A percentile compares a stretch with the other conserved stretches of the same genome.
phyloP scores from a whole-genome alignment of 345 rosid genomes.

The Brassica incana region DNA sequence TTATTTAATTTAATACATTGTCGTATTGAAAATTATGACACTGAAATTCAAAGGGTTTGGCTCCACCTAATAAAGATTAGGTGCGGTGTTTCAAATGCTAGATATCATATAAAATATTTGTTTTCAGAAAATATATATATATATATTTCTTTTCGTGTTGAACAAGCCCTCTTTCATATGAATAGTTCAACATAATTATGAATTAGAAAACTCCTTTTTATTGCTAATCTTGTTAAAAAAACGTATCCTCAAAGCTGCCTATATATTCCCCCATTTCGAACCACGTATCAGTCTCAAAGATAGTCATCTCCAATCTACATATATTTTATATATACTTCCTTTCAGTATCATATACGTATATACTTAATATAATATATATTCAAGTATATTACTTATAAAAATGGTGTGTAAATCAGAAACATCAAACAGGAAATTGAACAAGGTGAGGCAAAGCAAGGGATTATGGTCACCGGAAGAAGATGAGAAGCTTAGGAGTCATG shows the following conservation, averaged over 20 bases:
- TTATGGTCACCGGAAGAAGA: slow-evolving; percentile 99
- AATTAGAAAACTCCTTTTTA: neutral
- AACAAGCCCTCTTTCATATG: slow-evolving; percentile 27
- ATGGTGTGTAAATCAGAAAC: slow-evolving; percentile 36
- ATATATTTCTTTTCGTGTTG: slow-evolving; percentile 27
- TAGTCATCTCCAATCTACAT: slow-evolving; percentile 15
- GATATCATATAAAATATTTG: neutral
- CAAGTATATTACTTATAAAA: neutral
- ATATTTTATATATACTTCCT: slow-evolving; percentile 15
- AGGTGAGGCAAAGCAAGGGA: slow-evolving; percentile 73
- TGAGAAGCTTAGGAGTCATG: slow-evolving; percentile 61
- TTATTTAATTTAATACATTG: neutral
- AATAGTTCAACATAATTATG: slow-evolving; percentile 13
- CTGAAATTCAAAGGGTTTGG: slow-evolving; percentile 26
- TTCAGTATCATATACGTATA: slow-evolving; percentile 5
- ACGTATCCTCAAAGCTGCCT: slow-evolving; percentile 19
- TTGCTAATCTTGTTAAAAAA: neutral
- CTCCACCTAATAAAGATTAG: slow-evolving; percentile 32
- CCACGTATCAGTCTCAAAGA: slow-evolving; percentile 21
- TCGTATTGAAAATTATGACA: slow-evolving; percentile 24
- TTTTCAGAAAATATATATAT: neutral
- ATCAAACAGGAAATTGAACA: neutral
- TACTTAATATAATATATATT: neutral
- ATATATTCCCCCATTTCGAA: slow-evolving; percentile 25
- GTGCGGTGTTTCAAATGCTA: slow-evolving; percentile 14